Evolutionary conservation across 768 basidiomycete genomes (phyloP).

Genomic region (Lyophyllum decastes): DNA sequence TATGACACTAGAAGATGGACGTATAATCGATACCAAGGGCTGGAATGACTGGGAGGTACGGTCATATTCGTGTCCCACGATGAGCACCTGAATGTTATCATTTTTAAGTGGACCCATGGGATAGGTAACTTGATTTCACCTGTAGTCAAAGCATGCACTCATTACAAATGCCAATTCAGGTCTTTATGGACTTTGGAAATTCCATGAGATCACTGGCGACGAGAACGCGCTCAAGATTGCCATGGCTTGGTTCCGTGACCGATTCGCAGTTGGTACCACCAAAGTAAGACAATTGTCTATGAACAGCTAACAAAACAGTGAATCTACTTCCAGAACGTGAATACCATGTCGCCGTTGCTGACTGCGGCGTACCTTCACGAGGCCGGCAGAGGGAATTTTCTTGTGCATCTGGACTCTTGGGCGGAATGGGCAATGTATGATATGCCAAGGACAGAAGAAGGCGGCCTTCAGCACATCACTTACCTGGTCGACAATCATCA

Average conservation of each 20-base stretch:
- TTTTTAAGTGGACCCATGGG: conserved; percentile 43
- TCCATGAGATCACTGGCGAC: conserved; percentile 42
- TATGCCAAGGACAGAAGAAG: conserved; percentile 46
- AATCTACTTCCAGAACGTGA: conserved; percentile 43
- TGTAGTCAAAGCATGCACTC: background rate
- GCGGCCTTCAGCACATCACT: conserved; percentile 50
- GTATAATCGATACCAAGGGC: conserved; percentile 57
- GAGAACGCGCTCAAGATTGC: conserved; percentile 38
- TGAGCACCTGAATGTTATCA: background rate
- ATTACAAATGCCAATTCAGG: conserved; percentile 21
- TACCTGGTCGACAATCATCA: conserved; percentile 41
- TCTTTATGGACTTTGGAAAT: conserved; percentile 41
- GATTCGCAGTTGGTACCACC: conserved; percentile 50
- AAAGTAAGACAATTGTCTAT: conserved; percentile 29
- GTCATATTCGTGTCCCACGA: background rate
- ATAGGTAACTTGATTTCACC: conserved; percentile 27
- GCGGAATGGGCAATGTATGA: conserved; percentile 54
- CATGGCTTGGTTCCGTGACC: conserved; percentile 49
- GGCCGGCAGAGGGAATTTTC: conserved; percentile 32
- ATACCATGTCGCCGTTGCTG: conserved; percentile 56
- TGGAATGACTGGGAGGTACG: conserved; percentile 59
- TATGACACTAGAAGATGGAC: conserved; percentile 47
- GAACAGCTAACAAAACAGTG: background rate
- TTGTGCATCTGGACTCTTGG: conserved; percentile 46
- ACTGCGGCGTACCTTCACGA: conserved; percentile 47